These are phyloP conservation scores for Ophiosphaerella korrae DNA, from an alignment of 2,329 filamentous ascomycete genomes.

Conservation along the genomic window DNA sequence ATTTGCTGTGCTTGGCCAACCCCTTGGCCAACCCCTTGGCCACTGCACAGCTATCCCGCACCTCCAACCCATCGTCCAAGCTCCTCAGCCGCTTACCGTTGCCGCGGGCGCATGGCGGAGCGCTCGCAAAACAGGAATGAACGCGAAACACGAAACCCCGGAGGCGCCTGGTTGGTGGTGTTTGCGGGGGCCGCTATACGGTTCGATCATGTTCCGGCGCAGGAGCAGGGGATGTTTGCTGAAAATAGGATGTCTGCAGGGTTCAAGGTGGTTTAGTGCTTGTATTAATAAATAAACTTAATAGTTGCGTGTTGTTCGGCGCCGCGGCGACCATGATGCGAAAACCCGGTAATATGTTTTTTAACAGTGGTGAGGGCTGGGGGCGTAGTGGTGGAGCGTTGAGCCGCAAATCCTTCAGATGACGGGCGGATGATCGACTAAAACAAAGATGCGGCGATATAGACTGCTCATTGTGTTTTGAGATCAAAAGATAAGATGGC, in stretches of 20 bases:
- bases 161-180: slow-evolving; percentile 3
- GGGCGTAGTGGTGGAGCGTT: no score
- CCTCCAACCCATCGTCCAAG: slow-evolving; percentile 11
- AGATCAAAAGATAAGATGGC: no score
- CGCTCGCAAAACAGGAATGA: slow-evolving; percentile 22
- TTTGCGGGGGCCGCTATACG: not conserved
- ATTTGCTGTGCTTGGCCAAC: not conserved
- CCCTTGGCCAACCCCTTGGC: slow-evolving; percentile 1
- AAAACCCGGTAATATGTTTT: no score
- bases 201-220: not conserved
- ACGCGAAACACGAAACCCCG: slow-evolving; percentile 28
- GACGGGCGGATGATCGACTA: no score
- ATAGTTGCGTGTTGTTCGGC: not conserved
- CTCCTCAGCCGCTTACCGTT: not conserved
- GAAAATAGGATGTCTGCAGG: not conserved
- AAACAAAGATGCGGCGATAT: no score
- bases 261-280: not conserved
- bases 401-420: no score
- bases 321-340: no score
- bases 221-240: slow-evolving; percentile 2
- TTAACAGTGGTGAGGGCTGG: no score
- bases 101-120: slow-evolving; percentile 2
- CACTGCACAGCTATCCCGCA: not conserved
- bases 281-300: not conserved
- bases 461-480: no score